phyloP scores from a whole-genome alignment of 2,329 filamentous ascomycete genomes.

The Aspergillus phoenicis region DNA sequence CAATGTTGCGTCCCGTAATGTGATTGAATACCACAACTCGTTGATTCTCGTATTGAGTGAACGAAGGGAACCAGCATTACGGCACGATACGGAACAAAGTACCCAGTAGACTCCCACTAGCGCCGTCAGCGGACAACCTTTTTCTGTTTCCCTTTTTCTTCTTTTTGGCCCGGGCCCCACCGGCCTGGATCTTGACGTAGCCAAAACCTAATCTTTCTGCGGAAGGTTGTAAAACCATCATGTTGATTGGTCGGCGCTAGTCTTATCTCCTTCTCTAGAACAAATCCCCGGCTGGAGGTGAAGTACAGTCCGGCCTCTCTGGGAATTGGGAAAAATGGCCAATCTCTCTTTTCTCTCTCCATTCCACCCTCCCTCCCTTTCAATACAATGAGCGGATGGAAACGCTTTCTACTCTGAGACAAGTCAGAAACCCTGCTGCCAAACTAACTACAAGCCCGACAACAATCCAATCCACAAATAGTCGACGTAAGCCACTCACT shows the following conservation, averaged over 20 bases:
- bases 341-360: not conserved
- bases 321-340: no score
- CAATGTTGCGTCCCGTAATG: not conserved
- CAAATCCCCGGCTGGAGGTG: slow-evolving; percentile 16
- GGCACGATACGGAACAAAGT: slow-evolving; percentile 11
- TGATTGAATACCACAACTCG: not conserved
- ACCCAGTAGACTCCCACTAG: slow-evolving; percentile 18
- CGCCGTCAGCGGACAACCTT: slow-evolving; percentile 16
- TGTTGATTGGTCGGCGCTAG: slow-evolving; percentile 32
- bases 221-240: slow-evolving; percentile 31
- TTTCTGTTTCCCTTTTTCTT: slow-evolving; percentile 18
- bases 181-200: slow-evolving; percentile 41
- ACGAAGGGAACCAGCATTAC: slow-evolving; percentile 13
- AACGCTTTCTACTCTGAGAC: not conserved
- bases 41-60: not conserved
- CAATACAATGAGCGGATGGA: not conserved
- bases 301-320: not conserved
- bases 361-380: not conserved
- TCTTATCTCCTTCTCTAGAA: slow-evolving; percentile 34
- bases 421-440: not conserved
- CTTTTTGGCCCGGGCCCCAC: slow-evolving; percentile 23
- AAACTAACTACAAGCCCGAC: not conserved
- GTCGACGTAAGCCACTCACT: not conserved
- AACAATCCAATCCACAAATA: not conserved
- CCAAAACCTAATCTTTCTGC: slow-evolving; percentile 38